phyloP scores from a whole-genome alignment of 495 filamentous ascomycete species.

The Tuber borchii region DNA sequence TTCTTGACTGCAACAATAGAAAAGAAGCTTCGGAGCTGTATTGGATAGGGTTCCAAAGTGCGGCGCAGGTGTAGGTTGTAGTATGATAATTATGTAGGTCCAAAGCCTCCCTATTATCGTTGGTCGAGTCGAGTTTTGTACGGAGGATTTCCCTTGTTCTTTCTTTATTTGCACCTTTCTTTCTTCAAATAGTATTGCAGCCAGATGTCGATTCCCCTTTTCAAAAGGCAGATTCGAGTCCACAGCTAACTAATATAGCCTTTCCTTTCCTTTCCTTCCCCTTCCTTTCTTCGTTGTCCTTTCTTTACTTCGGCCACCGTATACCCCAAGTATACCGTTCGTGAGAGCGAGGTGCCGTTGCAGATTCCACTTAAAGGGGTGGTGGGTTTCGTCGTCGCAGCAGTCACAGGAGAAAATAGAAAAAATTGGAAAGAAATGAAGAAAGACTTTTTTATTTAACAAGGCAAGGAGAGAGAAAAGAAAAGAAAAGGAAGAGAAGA shows the following conservation, averaged over 20 bases:
- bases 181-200: no score
- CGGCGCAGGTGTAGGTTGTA: not conserved
- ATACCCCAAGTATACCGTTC: not conserved
- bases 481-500: not conserved
- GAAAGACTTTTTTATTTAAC: not conserved
- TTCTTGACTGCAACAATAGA: not conserved
- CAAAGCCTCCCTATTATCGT: conserved; percentile 2
- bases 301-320: not conserved
- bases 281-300: not conserved
- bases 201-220: not conserved
- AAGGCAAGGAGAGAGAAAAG: not conserved
- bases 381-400: not conserved
- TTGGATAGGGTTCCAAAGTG: not conserved
- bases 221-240: not conserved
- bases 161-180: not conserved
- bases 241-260: not conserved
- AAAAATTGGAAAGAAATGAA: not conserved
- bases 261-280: not conserved
- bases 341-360: not conserved
- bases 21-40: not conserved
- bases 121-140: not conserved
- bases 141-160: not conserved
- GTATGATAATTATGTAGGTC: not conserved
- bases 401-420: not conserved
- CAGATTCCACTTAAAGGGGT: not conserved